These are phyloP conservation scores for Aspergillus pseudonomiae DNA, from an alignment of 2,329 filamentous ascomycete species.

Conservation along the genomic window DNA sequence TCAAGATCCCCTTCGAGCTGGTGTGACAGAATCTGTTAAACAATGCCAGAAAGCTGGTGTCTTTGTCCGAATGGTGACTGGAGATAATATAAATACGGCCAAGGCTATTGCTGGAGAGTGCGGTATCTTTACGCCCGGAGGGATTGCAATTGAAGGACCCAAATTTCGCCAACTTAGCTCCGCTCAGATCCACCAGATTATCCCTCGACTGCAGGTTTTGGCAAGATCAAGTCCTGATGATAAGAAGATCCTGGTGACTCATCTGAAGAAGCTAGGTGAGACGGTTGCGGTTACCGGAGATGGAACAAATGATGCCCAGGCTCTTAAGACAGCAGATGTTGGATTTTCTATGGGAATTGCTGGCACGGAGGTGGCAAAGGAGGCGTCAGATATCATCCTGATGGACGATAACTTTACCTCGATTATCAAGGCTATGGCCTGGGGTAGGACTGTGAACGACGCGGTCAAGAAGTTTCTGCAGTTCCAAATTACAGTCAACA, in stretches of 20 bases:
- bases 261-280: constrained; percentile 72
- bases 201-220: constrained; percentile 70
- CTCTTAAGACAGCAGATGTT: constrained; percentile 78
- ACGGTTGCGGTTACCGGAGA: constrained; percentile 83
- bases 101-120: constrained; percentile 79
- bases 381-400: constrained; percentile 80
- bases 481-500: constrained; percentile 61
- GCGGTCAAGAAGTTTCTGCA: constrained; percentile 74
- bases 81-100: constrained; percentile 78
- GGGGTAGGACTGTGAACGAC: constrained; percentile 78
- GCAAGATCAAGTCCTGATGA: constrained; percentile 76
- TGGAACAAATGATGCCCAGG: constrained; percentile 81
- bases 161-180: constrained; percentile 73
- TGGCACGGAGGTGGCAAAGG: constrained; percentile 81
- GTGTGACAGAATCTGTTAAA: constrained; percentile 72
- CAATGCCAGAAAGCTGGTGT: constrained; percentile 77
- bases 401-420: constrained; percentile 88
- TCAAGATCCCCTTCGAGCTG: constrained; percentile 75
- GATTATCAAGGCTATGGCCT: constrained; percentile 82
- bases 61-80: constrained; percentile 82
- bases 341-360: constrained; percentile 86
- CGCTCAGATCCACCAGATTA: constrained; percentile 66
- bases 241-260: constrained; percentile 72
- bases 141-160: constrained; percentile 76
- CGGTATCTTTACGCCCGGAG: constrained; percentile 70